Conservation (phyloP, 164 flowering plant species). For the Akebia trifoliata region DNA sequence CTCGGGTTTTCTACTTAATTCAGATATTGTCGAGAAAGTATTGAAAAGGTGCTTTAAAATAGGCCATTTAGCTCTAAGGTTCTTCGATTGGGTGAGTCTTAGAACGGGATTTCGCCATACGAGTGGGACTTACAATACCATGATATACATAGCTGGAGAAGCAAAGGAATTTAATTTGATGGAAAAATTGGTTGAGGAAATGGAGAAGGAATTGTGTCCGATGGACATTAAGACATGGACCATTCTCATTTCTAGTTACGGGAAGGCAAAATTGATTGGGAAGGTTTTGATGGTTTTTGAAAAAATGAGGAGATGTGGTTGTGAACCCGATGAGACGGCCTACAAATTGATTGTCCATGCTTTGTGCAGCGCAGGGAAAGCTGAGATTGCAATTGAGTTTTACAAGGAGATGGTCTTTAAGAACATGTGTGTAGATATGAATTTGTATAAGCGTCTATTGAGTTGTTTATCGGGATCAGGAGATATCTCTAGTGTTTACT, state of each 20-base stretch:
- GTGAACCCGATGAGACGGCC: slow-evolving; percentile 49
- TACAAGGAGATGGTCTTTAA: slow-evolving; percentile 66
- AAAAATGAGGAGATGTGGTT: slow-evolving; percentile 51
- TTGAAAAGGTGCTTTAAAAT: slow-evolving; percentile 78
- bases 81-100: slow-evolving; percentile 65
- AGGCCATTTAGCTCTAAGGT: slow-evolving; percentile 57
- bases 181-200: slow-evolving; percentile 48
- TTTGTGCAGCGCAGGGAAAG: slow-evolving; percentile 45
- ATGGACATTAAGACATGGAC: slow-evolving; percentile 77
- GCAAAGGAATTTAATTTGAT: slow-evolving; percentile 50
- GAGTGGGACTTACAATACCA: slow-evolving; percentile 52
- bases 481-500: slow-evolving; percentile 35
- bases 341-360: slow-evolving; percentile 40
- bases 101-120: slow-evolving; percentile 48
- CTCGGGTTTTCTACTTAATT: slow-evolving; percentile 30
- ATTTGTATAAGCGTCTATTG: slow-evolving; percentile 37
- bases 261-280: slow-evolving; percentile 51
- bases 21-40: slow-evolving; percentile 65
- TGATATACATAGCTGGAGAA: slow-evolving; percentile 69
- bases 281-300: slow-evolving; percentile 55
- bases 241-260: slow-evolving; percentile 51
- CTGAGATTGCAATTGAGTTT: slow-evolving; percentile 70
- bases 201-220: slow-evolving; percentile 46
- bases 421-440: slow-evolving; percentile 34
- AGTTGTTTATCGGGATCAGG: slow-evolving; percentile 52